Percentiles rank a stretch among this genome's conserved stretches.
Evolutionary conservation across 352 stramenopile genomes (phyloP).

Genomic region (Pythium grandisporangium): DNA sequence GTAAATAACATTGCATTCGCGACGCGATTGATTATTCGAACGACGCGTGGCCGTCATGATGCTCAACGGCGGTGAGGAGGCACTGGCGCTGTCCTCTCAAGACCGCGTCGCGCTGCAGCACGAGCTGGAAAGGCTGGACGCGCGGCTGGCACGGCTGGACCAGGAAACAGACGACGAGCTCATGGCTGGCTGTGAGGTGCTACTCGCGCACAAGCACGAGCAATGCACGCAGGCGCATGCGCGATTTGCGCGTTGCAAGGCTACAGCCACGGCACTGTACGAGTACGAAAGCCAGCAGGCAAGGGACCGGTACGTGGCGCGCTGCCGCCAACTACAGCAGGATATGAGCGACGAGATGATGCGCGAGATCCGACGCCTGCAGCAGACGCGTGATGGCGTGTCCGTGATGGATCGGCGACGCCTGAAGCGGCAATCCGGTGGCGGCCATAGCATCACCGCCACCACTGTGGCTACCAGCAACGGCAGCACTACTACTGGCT

Average conservation of each 20-base stretch:
- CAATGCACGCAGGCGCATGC: constrained; percentile 18
- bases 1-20: too few relatives aligned
- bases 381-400: constrained; percentile 49
- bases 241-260: constrained; percentile 17
- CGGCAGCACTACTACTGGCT: constrained; percentile 5
- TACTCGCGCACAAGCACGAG: constrained; percentile 11
- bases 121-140: constrained; percentile 5
- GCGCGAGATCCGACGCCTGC: constrained; percentile 40
- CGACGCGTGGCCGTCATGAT: too few relatives aligned
- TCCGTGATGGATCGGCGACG: constrained; percentile 56
- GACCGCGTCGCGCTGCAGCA: constrained; percentile 1
- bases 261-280: constrained; percentile 18
- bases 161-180: constrained; percentile 25
- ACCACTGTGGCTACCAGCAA: constrained; percentile 9
- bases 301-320: constrained; percentile 20
- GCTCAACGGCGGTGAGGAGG: too few relatives aligned
- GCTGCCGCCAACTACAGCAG: constrained; percentile 36
- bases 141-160: constrained; percentile 11
- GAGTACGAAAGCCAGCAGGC: constrained; percentile 34
- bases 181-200: constrained; percentile 17
- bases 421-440: constrained; percentile 7
- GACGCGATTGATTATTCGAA: too few relatives aligned
- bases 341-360: constrained; percentile 40
- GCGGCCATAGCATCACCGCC: constrained; percentile 15
- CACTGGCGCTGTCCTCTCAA: background rate